phyloP scores from a whole-genome alignment of 2,329 filamentous ascomycete genomes.

The Trichoderma koningii region DNA sequence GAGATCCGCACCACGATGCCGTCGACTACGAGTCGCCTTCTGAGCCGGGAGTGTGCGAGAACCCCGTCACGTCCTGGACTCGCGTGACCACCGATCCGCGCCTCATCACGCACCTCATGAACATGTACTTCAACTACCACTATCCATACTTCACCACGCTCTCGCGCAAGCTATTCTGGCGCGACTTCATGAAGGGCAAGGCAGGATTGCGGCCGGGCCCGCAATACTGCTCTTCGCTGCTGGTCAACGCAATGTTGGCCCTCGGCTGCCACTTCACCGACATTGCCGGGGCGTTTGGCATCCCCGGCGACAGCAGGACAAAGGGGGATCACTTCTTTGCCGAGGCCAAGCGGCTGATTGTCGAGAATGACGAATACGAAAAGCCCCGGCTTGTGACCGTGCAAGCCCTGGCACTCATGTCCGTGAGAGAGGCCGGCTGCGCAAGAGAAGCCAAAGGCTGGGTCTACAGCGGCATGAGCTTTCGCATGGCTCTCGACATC shows the following conservation, averaged over 20 bases:
- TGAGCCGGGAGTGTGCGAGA: constrained; percentile 56
- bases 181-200: constrained; percentile 76
- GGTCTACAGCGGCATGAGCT: constrained; percentile 98
- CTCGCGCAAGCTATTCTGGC: constrained; percentile 81
- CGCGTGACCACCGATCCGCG: constrained; percentile 77
- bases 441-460: constrained; percentile 93
- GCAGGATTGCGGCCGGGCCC: constrained; percentile 52
- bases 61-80: constrained; percentile 85
- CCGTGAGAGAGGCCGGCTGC: constrained; percentile 91
- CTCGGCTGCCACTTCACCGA: constrained; percentile 92
- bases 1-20: constrained; percentile 46
- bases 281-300: constrained; percentile 68
- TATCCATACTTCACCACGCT: constrained; percentile 94
- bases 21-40: constrained; percentile 46
- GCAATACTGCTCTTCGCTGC: constrained; percentile 80
- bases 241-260: constrained; percentile 93
- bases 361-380: constrained; percentile 92
- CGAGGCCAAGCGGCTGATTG: constrained; percentile 84
- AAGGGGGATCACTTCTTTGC: constrained; percentile 96
- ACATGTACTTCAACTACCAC: constrained; percentile 98
- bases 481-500: constrained; percentile 94
- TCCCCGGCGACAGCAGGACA: constrained; percentile 74
- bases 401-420: constrained; percentile 93
- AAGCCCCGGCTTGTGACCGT: constrained; percentile 86
- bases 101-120: constrained; percentile 82